These are phyloP conservation scores for Kwoniella sp. DNA, from an alignment of 768 basidiomycete species.

Conservation along the genomic window DNA sequence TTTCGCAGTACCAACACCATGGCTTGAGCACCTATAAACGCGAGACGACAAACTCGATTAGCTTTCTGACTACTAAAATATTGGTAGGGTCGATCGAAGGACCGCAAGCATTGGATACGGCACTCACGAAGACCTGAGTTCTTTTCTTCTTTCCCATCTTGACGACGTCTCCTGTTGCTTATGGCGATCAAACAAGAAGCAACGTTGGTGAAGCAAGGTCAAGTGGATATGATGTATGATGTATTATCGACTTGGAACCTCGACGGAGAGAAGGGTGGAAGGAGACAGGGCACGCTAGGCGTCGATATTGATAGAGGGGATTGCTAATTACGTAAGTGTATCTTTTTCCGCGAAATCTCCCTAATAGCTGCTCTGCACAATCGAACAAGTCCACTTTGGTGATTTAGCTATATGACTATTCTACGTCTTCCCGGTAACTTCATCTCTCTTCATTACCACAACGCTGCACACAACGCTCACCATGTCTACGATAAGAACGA, in stretches of 20 bases:
- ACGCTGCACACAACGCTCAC: neutral
- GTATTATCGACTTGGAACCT: no score
- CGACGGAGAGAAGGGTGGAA: constrained; percentile 1
- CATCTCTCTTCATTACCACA: neutral
- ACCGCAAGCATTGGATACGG: neutral
- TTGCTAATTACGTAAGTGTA: neutral
- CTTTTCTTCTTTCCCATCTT: constrained; percentile 56
- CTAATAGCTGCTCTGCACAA: no score
- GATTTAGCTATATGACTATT: constrained; percentile 1
- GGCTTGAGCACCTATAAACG: constrained; percentile 52
- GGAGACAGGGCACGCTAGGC: neutral
- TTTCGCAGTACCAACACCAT: constrained; percentile 99
- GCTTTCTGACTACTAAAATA: no score
- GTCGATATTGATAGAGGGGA: neutral
- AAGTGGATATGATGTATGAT: neutral
- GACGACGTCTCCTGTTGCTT: neutral
- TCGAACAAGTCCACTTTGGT: no score
- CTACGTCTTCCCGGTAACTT: no score
- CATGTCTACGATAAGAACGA: neutral
- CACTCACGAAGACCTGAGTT: constrained; percentile 51
- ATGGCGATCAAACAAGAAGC: neutral
- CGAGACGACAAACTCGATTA: neutral
- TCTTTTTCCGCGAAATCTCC: constrained; percentile 1
- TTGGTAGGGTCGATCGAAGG: neutral
- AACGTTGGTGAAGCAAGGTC: neutral